Percentiles rank a stretch among this genome's conserved stretches.
Evolutionary conservation across 345 rosid genomes (phyloP).

Genomic region (Lagerstroemia speciosa): DNA sequence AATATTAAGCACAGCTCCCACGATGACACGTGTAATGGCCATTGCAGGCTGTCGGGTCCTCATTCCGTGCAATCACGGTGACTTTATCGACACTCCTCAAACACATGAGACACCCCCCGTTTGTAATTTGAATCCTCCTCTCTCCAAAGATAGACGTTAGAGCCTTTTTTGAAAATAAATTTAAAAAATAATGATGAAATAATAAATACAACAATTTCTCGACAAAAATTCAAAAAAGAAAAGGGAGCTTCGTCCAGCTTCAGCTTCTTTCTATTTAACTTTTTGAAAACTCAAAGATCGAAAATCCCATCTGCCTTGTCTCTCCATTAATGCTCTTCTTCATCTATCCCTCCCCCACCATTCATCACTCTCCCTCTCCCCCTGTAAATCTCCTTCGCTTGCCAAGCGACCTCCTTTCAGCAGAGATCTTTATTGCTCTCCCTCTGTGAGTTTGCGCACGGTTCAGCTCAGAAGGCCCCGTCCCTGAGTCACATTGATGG

Average conservation of each 20-base stretch:
- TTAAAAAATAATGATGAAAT: constrained; percentile 5
- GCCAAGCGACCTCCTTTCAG: background rate
- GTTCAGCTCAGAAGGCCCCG: background rate
- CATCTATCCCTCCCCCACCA: background rate
- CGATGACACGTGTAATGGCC: background rate
- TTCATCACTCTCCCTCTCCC: background rate
- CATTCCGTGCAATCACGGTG: background rate
- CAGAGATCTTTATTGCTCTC: background rate
- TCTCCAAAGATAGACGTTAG: constrained; percentile 55
- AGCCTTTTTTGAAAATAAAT: constrained; percentile 9
- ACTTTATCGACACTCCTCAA: background rate
- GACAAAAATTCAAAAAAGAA: constrained; percentile 1
- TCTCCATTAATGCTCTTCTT: background rate
- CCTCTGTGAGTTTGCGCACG: background rate
- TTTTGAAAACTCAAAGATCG: background rate
- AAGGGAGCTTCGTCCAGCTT: background rate
- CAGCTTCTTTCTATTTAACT: background rate
- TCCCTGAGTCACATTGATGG: background rate
- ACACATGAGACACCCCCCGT: constrained; percentile 14
- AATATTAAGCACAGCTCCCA: background rate
- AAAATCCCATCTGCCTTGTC: background rate
- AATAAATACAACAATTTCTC: constrained; percentile 5
- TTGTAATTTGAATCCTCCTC: constrained; percentile 58
- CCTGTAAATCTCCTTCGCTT: background rate
- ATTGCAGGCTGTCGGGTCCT: background rate